Percentiles rank a stretch among this genome's conserved stretches.
phyloP scores from a whole-genome alignment of 1,139 yeast genomes.

The Magnusiomyces magnusii region DNA sequence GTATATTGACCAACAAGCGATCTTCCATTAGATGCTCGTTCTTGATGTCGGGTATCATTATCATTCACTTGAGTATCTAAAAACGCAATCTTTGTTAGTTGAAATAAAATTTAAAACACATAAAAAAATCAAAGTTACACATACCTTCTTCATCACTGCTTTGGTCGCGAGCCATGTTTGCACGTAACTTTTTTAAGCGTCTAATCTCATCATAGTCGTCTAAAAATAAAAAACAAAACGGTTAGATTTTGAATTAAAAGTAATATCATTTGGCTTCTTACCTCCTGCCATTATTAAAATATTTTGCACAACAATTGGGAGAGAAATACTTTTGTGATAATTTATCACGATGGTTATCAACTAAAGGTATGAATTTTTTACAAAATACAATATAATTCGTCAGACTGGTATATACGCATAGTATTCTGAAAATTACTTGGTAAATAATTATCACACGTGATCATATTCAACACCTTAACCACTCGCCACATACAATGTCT shows the following conservation, averaged over 20 bases:
- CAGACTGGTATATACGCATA: too few relatives aligned
- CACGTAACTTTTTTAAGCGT: slow-evolving; percentile 9
- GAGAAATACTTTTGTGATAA: background rate
- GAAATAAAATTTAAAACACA: background rate
- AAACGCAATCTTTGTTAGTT: background rate
- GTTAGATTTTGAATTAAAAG: background rate
- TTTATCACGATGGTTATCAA: background rate
- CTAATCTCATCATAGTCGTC: slow-evolving; percentile 2
- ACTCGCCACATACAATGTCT: background rate
- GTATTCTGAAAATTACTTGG: too few relatives aligned
- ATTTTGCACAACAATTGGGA: background rate
- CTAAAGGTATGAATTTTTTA: background rate
- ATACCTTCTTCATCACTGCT: slow-evolving; percentile 1
- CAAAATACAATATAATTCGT: too few relatives aligned
- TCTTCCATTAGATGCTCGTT: slow-evolving; percentile 9
- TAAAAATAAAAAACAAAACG: background rate
- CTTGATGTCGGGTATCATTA: background rate
- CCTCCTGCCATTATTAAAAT: background rate
- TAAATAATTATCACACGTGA: background rate
- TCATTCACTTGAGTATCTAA: background rate
- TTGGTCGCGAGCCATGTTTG: background rate
- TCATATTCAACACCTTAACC: background rate
- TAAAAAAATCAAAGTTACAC: background rate
- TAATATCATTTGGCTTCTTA: too few relatives aligned
- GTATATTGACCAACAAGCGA: slow-evolving; percentile 25